Base-by-base conservation (phyloP, 148 eudicot genomes). In the Euryodendron excelsum region DNA sequence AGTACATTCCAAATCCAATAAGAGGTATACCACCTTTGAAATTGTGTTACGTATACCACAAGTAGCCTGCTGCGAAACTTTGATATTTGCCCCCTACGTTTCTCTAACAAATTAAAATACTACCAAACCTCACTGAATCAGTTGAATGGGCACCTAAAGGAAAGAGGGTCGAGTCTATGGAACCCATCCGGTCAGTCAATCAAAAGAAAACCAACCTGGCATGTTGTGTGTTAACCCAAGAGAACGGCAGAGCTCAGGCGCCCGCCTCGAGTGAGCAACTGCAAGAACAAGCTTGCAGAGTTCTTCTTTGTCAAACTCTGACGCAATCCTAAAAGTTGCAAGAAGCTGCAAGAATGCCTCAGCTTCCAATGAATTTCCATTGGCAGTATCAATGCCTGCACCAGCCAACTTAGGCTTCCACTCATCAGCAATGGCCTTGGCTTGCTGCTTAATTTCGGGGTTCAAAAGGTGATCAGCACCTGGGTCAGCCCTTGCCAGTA, bases 161-260 rank as follows among this genome's bases (percentile, higher is more conserved):
- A 61, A 65, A n/a, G 66, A 36, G 33, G 18, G 81, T 73, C 73
- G 55, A 73, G 66, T 55, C 80, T 79, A 80, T 71, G 66, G 60
- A 75, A 48, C 81, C 68, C 82, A 84, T 65, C 87, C 68, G 85
- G 87, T 76, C 84, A 82, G 88, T 76, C 78, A 76, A 82, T 79
- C 77, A 76, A 75, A 83, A 86, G 84, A 77, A 85, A 76, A 91
- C 94, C 90, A 89, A 91, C 94, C 94, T 89, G 92, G 91, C 84
- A 88, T 83, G 82, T 86, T 88, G 76, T 81, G 83, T 73, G 94
- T 75, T 86, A 91, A 86, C 61, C 84, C 89, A 85, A 90, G 90
- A 73, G 88, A 89, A 62, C 71, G 92, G 91, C 92, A 89, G 83
- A 91, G 94, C 87, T 86, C 88, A 87, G 88, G 86, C 61, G 85